Evolutionary conservation across 352 stramenopile genomes (phyloP), one percentile per base, ranked within the genome.

Genomic region (Globisporangium irregulare): DNA sequence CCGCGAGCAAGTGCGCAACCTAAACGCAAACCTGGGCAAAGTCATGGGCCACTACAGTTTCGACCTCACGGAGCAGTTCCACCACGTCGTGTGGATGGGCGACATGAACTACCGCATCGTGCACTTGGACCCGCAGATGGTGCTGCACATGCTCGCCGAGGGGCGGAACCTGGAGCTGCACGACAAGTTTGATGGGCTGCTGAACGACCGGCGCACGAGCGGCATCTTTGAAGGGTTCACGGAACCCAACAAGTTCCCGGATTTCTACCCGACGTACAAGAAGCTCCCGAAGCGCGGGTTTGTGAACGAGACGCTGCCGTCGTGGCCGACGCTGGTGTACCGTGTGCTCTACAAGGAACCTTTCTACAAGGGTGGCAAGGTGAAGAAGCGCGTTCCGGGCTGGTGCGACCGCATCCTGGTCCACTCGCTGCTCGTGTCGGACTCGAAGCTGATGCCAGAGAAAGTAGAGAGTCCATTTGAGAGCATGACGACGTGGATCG

Each of bases 221-320:
- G 79, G 82, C 1, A 81, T 94, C 24, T 96, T 96, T 68, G 87
- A 93, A 54, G 83, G 84, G 1, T 97, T 94, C 55, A 82, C 78
- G 0, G 90, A 97, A 57, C 89, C 90, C 1, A 77, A 81, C 67
- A 95, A 93, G 71, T 94, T 93, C 51, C 82, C 82, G 2, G 83
- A 96, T 56, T 97, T 97, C 64, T 95, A 94, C 50, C 90, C 90
- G 20, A 97, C 90, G 15, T 97, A 97, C 77, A 95, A 95, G 61
- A 95, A 95, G 57, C 89, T 94, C 20, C 84, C 87, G 3, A 87
- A 90, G 62, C 86, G 87, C 14, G 79, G 83, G 2, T 57, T 74
- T 20, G 79, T 93, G 62, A 87, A 93, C 73, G 84, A 91, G 59
- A 68, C 62, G 46, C 66, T 82, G 46, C 73, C 84, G 4, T 75